Evolutionary conservation across 257 asterid genomes (phyloP).

Genomic region (Forsythia viridissima): DNA sequence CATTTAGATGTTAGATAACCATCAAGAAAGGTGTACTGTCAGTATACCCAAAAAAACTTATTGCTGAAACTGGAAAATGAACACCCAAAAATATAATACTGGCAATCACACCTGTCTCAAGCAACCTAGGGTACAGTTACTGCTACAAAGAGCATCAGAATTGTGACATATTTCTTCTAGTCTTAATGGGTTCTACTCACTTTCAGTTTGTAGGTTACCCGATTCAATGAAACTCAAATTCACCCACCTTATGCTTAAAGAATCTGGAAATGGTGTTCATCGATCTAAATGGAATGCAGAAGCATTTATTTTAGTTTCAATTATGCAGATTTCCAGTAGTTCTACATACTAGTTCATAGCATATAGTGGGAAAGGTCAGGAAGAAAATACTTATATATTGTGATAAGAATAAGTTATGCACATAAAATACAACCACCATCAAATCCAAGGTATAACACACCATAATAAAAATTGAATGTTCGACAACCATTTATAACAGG

Average conservation of each 20-base stretch:
- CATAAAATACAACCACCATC: background rate
- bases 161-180: slow-evolving; percentile 1
- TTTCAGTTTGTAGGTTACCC: background rate
- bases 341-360: background rate
- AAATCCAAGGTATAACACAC: slow-evolving; percentile 5
- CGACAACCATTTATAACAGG: slow-evolving; percentile 8
- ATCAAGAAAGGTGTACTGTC: background rate
- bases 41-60: slow-evolving; percentile 2
- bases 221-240: slow-evolving; percentile 4
- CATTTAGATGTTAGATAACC: background rate
- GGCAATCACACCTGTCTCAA: background rate
- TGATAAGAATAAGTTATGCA: background rate
- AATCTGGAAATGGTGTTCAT: background rate
- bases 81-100: background rate
- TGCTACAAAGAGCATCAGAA: slow-evolving; percentile 5
- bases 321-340: slow-evolving; percentile 1
- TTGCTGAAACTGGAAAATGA: slow-evolving; percentile 5
- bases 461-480: slow-evolving; percentile 2
- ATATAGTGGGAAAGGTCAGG: background rate
- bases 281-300: slow-evolving; percentile 12
- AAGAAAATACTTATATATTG: background rate
- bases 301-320: background rate
- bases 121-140: slow-evolving; percentile 3
- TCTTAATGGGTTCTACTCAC: slow-evolving; percentile 6
- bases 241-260: background rate